Base-by-base conservation (phyloP, 2,329 filamentous ascomycete species). In the Ampelomyces quisqualis region DNA sequence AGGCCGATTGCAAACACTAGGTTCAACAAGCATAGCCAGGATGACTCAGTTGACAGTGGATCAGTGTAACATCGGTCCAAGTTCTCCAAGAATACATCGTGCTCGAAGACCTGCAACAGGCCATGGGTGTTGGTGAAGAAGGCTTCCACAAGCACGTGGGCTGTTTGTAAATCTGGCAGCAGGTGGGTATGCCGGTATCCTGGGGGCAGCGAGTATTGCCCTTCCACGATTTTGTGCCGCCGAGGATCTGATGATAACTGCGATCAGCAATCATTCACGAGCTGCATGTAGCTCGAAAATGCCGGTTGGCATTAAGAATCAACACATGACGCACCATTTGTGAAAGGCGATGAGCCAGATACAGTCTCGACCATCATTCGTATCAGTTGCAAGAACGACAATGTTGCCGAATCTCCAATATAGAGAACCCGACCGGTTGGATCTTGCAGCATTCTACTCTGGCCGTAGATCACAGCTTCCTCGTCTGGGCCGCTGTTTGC, bases 111-210 rank as follows among this genome's bases (percentile, higher is more conserved):
- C 35, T 85, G 78, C 4, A 85, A 63, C 7, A 86, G 64, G 10
- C 81, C 81, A 53, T 76, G 74, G 0, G 81, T 84, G 75, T 84
- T 81, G 34, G 72, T 73, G 53, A 86, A 84, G 57, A 80, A 86
- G 0, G 80, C 76, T 11, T 77, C 71, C 0, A 81, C 70, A 13
- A 84, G 69, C 18, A 80, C 67, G 26, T 74, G 68, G 2, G 80
- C 78, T 3, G 75, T 79, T 42, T 71, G 67, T 38, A 73, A 73
- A 43, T 81, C 75, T 3, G 81, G 81, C 3, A 85, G 68, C 4
- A 80, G 69, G 38, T 76, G 72, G 0, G 75, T 78, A 13, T 75
- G 70, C 21, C 70, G 73, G 20, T 72, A 65, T 10, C 73, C 67
- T 5, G 68, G 43, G 1, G 77, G 72, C 2, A 79, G 63, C 3